Base-by-base conservation (phyloP, 306 rosid species). In the Abrus precatorius region DNA sequence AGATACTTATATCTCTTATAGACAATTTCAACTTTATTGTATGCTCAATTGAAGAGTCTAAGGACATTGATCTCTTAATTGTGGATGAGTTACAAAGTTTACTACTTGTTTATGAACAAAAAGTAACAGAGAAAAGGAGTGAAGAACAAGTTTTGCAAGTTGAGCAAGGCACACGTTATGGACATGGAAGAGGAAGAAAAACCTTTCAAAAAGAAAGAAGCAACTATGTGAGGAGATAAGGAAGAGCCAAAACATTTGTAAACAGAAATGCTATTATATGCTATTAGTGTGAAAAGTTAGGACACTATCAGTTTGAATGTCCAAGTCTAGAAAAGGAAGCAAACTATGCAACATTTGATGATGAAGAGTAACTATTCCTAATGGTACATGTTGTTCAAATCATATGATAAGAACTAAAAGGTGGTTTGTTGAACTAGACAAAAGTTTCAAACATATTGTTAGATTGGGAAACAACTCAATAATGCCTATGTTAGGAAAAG, bases 41-140 rank as follows among this genome's bases (percentile, higher is more conserved):
- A 9, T 67, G 72, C 13, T 43, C 14, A 10, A 67, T 43, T 67
- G 55, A 43, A 44, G 72, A 14, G 2, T 67, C 55, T 67, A 67
- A 67, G 72, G 20, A 67, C 40, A 67, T 67, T 28, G 20, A 27
- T 11, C 72, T 54, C 9, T 54, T 54, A 43, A 67, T 20, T 44
- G 72, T 67, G 10, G 55, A 67, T 67, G 55, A 67, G 72, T 45
- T 67, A 1, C 38, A 67, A 3, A 36, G 40, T 0, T 36, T 4
- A 2, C 40, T 36, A 36, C 40, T 36, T 36, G 40, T 49, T 49
- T 14, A 49, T 49, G 54, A 49, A 49, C 54, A 49, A 49, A 49
- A 49, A 43, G 5, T 49, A 49, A 10, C 1, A 49, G 54, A 49
- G 54, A 49, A 49, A 49, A 49, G 54, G 54, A 49, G 54, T 49